phyloP scores from a whole-genome alignment of 805 yeast species.

The Lipomyces starkeyi region DNA sequence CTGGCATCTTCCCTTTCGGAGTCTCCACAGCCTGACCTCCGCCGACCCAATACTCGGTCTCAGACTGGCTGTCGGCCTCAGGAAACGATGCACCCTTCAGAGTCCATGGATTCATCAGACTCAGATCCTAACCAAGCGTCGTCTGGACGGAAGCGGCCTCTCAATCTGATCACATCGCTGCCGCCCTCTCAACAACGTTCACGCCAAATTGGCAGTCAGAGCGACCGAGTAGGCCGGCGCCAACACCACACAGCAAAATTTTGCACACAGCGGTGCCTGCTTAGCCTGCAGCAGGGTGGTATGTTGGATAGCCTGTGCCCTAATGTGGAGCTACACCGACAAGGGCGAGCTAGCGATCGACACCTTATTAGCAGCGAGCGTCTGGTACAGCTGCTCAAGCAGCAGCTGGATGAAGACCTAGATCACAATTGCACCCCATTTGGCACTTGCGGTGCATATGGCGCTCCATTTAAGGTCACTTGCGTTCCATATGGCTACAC shows the following conservation, averaged over 20 bases:
- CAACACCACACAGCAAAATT: constrained; percentile 4
- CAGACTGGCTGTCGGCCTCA: not conserved
- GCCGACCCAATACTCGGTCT: not conserved
- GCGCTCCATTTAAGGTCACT: constrained; percentile 1
- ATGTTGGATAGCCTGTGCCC: not conserved
- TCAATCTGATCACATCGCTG: not conserved
- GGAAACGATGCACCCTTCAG: not conserved
- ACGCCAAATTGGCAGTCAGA: not conserved
- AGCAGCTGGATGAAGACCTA: not conserved
- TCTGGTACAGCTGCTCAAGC: constrained; percentile 2
- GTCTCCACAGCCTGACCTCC: not conserved
- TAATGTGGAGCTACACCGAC: constrained; percentile 8
- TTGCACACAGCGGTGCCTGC: constrained; percentile 12
- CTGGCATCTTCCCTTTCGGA: not conserved
- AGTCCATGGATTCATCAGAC: not conserved
- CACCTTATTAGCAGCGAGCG: not conserved
- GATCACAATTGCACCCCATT: constrained; percentile 2
- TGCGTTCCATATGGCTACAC: constrained; percentile 8
- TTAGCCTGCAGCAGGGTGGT: not conserved
- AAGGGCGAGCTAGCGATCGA: not conserved
- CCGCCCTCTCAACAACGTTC: not conserved
- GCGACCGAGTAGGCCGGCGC: not conserved
- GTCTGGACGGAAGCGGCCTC: not conserved
- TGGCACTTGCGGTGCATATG: not conserved
- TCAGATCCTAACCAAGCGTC: not conserved